These are phyloP conservation scores for Paramecium biaurelia DNA, from an alignment of 73 alveolate species.

Conservation along the genomic window DNA sequence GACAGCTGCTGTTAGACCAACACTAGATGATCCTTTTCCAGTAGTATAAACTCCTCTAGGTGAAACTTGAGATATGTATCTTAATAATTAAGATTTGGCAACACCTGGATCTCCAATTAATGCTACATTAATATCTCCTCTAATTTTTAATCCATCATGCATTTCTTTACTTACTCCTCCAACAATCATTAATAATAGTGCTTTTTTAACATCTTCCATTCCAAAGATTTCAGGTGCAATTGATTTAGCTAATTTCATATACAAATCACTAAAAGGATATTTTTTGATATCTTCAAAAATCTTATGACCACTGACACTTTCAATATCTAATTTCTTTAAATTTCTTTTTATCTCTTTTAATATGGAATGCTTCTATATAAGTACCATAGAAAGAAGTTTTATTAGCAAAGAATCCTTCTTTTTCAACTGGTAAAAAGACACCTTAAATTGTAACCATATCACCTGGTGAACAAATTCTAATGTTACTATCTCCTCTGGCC, in stretches of 20 bases:
- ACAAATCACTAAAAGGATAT: slow-evolving; percentile 57
- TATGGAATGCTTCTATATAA: slow-evolving; percentile 84
- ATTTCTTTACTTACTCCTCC: slow-evolving; percentile 94
- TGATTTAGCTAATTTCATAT: slow-evolving; percentile 81
- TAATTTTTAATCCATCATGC: slow-evolving; percentile 97
- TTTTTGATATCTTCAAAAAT: slow-evolving; percentile 40
- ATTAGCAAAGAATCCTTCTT: slow-evolving; percentile 74
- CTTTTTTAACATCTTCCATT: slow-evolving; percentile 96
- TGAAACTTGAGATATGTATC: slow-evolving; percentile 89
- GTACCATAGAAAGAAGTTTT: slow-evolving; percentile 89
- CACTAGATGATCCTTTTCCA: slow-evolving; percentile 99
- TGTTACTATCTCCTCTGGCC: slow-evolving; percentile 77
- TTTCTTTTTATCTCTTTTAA: slow-evolving; percentile 85
- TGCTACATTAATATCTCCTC: slow-evolving; percentile 95
- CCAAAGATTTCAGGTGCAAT: slow-evolving; percentile 98
- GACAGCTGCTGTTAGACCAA: slow-evolving; percentile 99
- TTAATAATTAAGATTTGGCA: slow-evolving; percentile 96
- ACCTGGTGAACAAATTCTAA: slow-evolving; percentile 93
- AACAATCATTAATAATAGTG: slow-evolving; percentile 89
- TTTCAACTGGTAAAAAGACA: slow-evolving; percentile 82
- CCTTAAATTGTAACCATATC: slow-evolving; percentile 90
- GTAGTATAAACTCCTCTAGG: slow-evolving; percentile 99
- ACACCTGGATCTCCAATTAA: slow-evolving; percentile 99
- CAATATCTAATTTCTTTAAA: slow-evolving; percentile 81
- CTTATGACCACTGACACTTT: slow-evolving; percentile 66